Base-by-base conservation (phyloP, 1,139 yeast species). In the Geotrichum carabidarum region DNA sequence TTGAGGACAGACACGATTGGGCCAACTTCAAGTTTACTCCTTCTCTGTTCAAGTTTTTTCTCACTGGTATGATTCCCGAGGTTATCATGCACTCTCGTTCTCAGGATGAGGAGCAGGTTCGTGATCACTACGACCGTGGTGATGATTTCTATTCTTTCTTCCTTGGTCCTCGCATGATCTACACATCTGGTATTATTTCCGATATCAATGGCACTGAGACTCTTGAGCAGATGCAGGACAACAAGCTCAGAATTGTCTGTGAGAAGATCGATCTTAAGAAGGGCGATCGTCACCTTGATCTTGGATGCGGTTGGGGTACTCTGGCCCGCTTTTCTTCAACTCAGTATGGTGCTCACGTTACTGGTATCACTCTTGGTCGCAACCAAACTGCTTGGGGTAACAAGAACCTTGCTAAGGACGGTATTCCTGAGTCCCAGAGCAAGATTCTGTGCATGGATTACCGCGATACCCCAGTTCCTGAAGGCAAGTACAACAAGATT, bases 231-330 rank as follows among this genome's bases (percentile, higher is more conserved):
- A 70, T 90, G 66, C 96, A 90, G 75, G 97, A 89, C 74, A 89
- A 89, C 78, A 89, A 90, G 75, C 78, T 89, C 70, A 84, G 86
- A 65, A 75, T 85, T 66, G 95, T 89, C 56, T 91, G 95, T 68
- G 95, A 87, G 71, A 89, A 90, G 76, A 84, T 88, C 62, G 87
- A 80, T 60, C 78, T 89, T 66, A 69, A 82, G 67, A 67, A 81
- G 64, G 94, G 87, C 62, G 96, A 89, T 61, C 75, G 75, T 54
- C 77, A 88, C 68, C 81, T 89, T 62, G 97, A 89, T 69, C 76
- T 89, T 60, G 96, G 96, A 58, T 89, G 96, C 74, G 96, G 97
- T 62, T 89, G 97, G 97, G 97, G 97, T 69, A 86, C 96, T 56
- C 79, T 91, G 71, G 89, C 95, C 51, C 78, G 94, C 44, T 88